Percentiles rank a stretch among this genome's conserved stretches.
Conservation (phyloP, 306 rosid species). For the Styphnolobium japonicum region DNA sequence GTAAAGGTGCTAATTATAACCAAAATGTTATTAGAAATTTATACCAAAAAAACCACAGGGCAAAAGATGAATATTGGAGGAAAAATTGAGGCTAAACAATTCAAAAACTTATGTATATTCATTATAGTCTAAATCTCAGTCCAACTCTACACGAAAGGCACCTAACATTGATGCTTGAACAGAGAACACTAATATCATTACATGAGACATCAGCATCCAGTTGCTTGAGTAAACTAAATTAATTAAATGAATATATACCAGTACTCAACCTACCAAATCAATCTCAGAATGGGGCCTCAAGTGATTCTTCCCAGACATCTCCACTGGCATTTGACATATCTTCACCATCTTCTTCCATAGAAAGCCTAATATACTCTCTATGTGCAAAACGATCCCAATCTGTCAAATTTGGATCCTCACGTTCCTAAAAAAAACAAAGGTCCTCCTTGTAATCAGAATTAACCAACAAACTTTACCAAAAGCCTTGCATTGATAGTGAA, state of each 20-base stretch:
- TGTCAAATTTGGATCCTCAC: constrained; percentile 97
- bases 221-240: background rate
- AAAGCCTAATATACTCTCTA: constrained; percentile 96
- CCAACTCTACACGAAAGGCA: background rate
- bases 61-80: background rate
- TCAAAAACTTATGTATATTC: background rate
- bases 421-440: constrained; percentile 66
- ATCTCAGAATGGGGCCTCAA: constrained; percentile 93
- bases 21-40: background rate
- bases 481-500: constrained; percentile 3
- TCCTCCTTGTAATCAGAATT: constrained; percentile 31
- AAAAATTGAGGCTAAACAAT: background rate
- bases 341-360: constrained; percentile 99
- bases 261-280: constrained; percentile 37
- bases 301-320: constrained; percentile 99
- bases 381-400: constrained; percentile 99
- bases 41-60: background rate
- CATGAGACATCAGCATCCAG: background rate
- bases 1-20: background rate
- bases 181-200: background rate
- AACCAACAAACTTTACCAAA: constrained; percentile 13
- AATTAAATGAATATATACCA: background rate
- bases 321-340: constrained; percentile 99
- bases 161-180: background rate
- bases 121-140: background rate